phyloP scores from a whole-genome alignment of 306 rosid species.

The Fragaria vesca region DNA sequence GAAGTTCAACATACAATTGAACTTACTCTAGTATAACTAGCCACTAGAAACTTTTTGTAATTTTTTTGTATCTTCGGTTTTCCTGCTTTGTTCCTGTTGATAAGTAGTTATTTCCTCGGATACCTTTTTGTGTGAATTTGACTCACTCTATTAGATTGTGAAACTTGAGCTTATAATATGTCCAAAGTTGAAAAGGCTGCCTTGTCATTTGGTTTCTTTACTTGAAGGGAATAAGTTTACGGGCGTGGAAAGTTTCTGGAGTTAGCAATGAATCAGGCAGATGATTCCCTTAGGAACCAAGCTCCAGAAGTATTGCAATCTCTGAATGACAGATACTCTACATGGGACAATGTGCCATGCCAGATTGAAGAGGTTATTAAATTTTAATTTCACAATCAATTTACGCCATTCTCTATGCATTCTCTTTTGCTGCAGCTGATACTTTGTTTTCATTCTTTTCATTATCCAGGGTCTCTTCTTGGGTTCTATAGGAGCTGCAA shows the following conservation, averaged over 20 bases:
- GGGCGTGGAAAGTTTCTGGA: slow-evolving; percentile 24
- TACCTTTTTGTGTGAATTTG: no score
- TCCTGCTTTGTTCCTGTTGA: not conserved
- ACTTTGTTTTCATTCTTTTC: slow-evolving; percentile 4
- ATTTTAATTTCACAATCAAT: not conserved
- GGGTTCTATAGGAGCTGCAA: slow-evolving; percentile 73
- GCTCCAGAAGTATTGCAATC: slow-evolving; percentile 31
- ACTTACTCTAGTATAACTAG: not conserved
- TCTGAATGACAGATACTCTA: slow-evolving; percentile 21
- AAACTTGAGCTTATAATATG: not conserved
- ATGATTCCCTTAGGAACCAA: slow-evolving; percentile 41
- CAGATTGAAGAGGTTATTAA: slow-evolving; percentile 62
- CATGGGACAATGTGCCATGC: slow-evolving; percentile 50
- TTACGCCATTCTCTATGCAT: not conserved
- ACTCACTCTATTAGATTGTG: no score
- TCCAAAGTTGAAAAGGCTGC: no score
- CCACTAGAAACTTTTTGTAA: not conserved
- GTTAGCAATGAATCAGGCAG: slow-evolving; percentile 28
- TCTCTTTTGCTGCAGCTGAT: not conserved
- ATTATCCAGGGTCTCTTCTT: slow-evolving; percentile 65
- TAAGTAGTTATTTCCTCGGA: not conserved
- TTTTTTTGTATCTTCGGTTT: no score
- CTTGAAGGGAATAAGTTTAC: not conserved
- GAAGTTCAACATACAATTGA: not conserved
- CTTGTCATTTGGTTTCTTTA: not conserved